Evolutionary conservation across 1,139 yeast species (phyloP).

Genomic region (Zygoascus meyerae): DNA sequence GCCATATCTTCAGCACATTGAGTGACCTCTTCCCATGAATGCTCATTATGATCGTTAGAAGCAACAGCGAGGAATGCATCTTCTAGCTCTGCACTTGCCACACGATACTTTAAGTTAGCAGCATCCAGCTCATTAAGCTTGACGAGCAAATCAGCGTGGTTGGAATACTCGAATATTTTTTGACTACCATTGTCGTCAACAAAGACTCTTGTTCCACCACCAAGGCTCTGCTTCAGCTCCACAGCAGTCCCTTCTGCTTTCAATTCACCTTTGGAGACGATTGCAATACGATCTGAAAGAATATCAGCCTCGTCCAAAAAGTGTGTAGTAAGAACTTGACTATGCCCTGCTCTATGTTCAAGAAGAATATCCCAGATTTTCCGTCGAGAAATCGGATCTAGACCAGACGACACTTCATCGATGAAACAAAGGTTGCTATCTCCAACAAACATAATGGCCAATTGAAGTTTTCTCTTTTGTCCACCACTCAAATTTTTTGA

Average conservation of each 20-base stretch:
- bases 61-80: conserved; percentile 34
- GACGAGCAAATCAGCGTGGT: conserved; percentile 21
- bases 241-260: conserved; percentile 33
- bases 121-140: conserved; percentile 21
- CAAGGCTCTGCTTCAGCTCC: conserved; percentile 30
- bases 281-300: conserved; percentile 33
- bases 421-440: conserved; percentile 35
- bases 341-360: conserved; percentile 28
- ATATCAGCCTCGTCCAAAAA: conserved; percentile 37
- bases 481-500: conserved; percentile 65
- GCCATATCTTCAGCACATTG: conserved; percentile 11
- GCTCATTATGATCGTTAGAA: conserved; percentile 30
- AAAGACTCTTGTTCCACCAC: conserved; percentile 32
- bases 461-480: conserved; percentile 82
- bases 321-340: conserved; percentile 35
- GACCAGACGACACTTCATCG: conserved; percentile 37
- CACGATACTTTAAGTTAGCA: conserved; percentile 22
- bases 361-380: conserved; percentile 36
- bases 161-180: conserved; percentile 20
- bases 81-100: conserved; percentile 34
- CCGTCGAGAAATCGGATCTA: conserved; percentile 36
- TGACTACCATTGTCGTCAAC: conserved; percentile 27
- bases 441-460: conserved; percentile 48
- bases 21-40: conserved; percentile 13
- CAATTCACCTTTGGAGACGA: conserved; percentile 32